Evolutionary conservation across 176 grass and related monocot genomes (phyloP).

Genomic region (Hyparrhenia diplandra): DNA sequence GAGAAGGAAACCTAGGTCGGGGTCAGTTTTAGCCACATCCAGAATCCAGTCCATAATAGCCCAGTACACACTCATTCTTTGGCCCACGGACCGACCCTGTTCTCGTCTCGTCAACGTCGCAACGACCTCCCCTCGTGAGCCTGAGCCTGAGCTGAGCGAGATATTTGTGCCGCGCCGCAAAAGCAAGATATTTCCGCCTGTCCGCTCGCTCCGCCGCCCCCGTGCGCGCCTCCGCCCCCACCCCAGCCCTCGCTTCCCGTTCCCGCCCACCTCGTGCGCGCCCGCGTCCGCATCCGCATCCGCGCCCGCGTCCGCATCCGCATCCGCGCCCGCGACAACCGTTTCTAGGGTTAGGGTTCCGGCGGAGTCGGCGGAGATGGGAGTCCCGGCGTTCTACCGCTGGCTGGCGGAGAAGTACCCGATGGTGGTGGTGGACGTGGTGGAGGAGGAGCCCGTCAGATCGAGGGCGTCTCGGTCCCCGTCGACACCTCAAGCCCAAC

Average conservation of each 20-base stretch:
- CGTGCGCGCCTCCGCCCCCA: background rate
- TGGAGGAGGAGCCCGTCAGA: constrained; percentile 92
- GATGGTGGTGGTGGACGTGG: constrained; percentile 90
- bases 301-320: too few relatives aligned
- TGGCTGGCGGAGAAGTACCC: constrained; percentile 99
- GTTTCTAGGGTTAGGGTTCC: constrained; percentile 46
- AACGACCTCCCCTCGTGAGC: background rate
- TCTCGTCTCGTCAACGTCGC: too few relatives aligned
- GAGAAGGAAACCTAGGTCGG: background rate
- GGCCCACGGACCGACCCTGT: too few relatives aligned
- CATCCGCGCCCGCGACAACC: background rate
- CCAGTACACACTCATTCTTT: too few relatives aligned
- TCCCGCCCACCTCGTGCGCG: background rate
- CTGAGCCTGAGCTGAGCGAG: too few relatives aligned
- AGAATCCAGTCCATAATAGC: too few relatives aligned
- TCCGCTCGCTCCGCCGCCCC: background rate
- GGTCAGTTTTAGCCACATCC: too few relatives aligned
- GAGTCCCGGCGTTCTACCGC: constrained; percentile 91
- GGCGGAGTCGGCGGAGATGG: constrained; percentile 45
- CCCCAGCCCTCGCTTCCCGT: background rate
- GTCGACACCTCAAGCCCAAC: constrained; percentile 87
- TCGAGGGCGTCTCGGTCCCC: constrained; percentile 73
- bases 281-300: too few relatives aligned
- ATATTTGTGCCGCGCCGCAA: constrained; percentile 26
- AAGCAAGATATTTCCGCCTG: background rate